Evolutionary conservation across 2,329 filamentous ascomycete genomes (phyloP), one percentile per base, ranked within the genome.

Genomic region (Boeremia exigua): DNA sequence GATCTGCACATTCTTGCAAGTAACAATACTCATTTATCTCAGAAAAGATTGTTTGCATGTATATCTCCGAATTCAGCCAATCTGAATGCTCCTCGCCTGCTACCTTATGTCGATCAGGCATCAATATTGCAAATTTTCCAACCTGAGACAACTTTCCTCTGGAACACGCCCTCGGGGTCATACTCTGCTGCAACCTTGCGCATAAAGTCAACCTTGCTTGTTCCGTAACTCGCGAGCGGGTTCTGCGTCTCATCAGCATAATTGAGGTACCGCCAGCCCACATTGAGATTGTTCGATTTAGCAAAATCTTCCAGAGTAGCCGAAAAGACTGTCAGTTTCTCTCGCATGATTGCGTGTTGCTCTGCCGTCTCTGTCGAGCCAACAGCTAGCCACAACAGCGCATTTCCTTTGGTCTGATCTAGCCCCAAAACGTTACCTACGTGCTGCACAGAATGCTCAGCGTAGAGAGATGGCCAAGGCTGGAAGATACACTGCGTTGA

Each of bases 241-340:
- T 73, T 62, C 58, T 77, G 75, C 56, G 68, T 75, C 43, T 52
- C 48, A 3, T 65, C 71, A 19, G 72, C 73, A 56, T 75, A 77
- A 45, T 74, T 76, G 42, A 71, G 47, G 46, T 75, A 71, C 8
- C 70, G 49, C 37, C 49, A 70, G 2, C 48, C 38, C 30, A 56
- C 40, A 25, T 49, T 50, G 1, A 68, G 55, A 2, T 59, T 64
- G 40, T 67, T 61, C 11, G 58, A 49, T 33, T 61, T 58, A 1
- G 67, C 60, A 1, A 65, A 34, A 0, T 60, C 57, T 9, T 69
- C 60, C 6, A 70, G 49, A 2, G 25, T 14, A 4, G n/a, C 5
- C 19, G n/a, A 19, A 6, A 44, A 30, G 6, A 11, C 15, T 8
- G 23, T 30, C 3, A 44, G 10, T 15, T 51, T 51, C 25, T 12